These are phyloP conservation scores for Eimeria tenella DNA, from an alignment of 169 alveolate species.

Conservation along the genomic window DNA sequence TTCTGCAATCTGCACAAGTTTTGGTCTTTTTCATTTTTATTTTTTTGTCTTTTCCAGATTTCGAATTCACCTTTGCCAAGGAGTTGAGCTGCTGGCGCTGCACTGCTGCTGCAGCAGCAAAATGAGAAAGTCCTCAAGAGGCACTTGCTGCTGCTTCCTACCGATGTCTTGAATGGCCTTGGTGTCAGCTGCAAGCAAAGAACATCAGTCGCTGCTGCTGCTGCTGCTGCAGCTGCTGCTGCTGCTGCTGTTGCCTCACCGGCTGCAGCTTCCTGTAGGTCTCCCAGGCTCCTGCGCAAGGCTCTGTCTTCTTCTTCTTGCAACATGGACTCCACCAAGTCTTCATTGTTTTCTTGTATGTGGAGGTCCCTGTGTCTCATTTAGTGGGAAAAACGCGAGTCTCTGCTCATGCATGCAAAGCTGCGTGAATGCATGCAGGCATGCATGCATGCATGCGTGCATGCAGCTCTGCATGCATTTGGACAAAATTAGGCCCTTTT, in stretches of 20 bases:
- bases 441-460: too few relatives aligned
- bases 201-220: neutral
- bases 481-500: too few relatives aligned
- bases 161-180: constrained; percentile 49
- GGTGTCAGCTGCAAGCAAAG: neutral
- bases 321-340: constrained; percentile 12
- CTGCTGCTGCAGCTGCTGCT: neutral
- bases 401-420: too few relatives aligned
- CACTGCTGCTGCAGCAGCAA: neutral
- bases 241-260: neutral
- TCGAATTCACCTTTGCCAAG: neutral
- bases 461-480: too few relatives aligned
- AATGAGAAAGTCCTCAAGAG: too few relatives aligned
- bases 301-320: constrained; percentile 34
- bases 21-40: neutral
- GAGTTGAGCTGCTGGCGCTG: constrained; percentile 13
- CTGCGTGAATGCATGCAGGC: too few relatives aligned
- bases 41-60: neutral
- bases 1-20: neutral
- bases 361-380: constrained; percentile 5
- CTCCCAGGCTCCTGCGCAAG: constrained; percentile 8
- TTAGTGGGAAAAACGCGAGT: neutral
- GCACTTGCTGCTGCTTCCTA: neutral
- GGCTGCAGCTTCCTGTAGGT: constrained; percentile 11
- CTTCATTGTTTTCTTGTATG: constrained; percentile 19